Evolutionary conservation across 1,284 basidiomycete genomes (phyloP), one percentile per base, ranked within the genome.

Genomic region (Moesziomyces globuligerus): DNA sequence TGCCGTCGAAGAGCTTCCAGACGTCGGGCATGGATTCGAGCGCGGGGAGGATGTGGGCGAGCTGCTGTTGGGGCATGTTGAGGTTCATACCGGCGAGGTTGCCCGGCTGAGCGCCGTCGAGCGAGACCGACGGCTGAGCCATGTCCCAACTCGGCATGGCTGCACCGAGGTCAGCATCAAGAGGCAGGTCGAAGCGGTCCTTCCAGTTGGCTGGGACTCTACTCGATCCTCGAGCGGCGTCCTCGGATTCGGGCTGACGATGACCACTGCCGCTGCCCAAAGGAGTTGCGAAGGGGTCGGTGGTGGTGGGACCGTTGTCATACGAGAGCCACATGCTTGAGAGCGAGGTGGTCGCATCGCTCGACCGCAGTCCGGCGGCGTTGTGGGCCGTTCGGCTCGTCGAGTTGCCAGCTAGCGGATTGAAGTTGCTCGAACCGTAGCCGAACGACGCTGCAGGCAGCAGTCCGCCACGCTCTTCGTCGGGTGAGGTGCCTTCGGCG

Each of bases 1-100:
- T 74, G 26, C 72, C 72, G 23, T 74, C 72, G 21, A 74, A 74
- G 9, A 74, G 62, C 45, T 67, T 74, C 52, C 67, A 70, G n/a
- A 74, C 66, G 38, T 74, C 72, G 13, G 72, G 72, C 66, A 74
- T 70, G 6, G 60, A 70, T 29, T 74, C 67, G 8, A 74, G 54
- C 24, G 68, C 61, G 3, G 67, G 60, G 1, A 71, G 50, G 24
- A 74, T 70, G 8, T 68, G 65, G 1, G 64, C 56, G 10, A 69
- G 54, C 41, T 73, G 70, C 48, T 71, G 61, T 48, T 66, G 55
- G 6, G 67, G 54, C 53, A 74, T 60, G 44, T 65, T 60, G 38
- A 70, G 34, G 17, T 70, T 58, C 56, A 65, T 67, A 32, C 62
- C 62, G 3, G 55, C 38, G 6, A 65, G 38, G 41, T 50, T 65